These are phyloP conservation scores for Aspergillus hiratsukae DNA, from an alignment of 2,329 filamentous ascomycete genomes.

Conservation along the genomic window DNA sequence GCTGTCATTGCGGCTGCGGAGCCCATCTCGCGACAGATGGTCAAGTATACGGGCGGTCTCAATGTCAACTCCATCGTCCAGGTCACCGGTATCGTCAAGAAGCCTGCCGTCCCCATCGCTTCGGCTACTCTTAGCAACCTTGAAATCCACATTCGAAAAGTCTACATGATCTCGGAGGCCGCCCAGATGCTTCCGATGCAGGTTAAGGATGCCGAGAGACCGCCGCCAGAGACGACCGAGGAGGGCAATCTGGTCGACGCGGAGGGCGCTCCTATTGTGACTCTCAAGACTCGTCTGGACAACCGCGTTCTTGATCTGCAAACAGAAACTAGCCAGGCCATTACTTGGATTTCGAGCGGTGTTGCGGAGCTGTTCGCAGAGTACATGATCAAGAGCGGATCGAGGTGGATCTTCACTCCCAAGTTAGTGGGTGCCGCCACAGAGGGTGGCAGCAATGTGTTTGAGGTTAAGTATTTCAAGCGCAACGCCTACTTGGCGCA, in stretches of 20 bases:
- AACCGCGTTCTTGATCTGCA: conserved; percentile 92
- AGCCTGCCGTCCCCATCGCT: conserved; percentile 81
- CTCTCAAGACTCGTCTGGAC: conserved; percentile 78
- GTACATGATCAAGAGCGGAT: conserved; percentile 70
- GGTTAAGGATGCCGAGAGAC: conserved; percentile 50
- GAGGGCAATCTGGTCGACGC: conserved; percentile 48
- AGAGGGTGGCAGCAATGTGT: conserved; percentile 90
- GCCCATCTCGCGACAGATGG: conserved; percentile 77
- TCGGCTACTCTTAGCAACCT: conserved; percentile 73
- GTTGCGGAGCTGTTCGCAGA: conserved; percentile 69
- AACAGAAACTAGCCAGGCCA: conserved; percentile 84
- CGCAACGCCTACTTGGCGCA: conserved; percentile 67
- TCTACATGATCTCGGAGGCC: conserved; percentile 69
- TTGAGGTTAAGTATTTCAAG: conserved; percentile 85
- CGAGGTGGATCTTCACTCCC: conserved; percentile 82
- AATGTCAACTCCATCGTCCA: conserved; percentile 76
- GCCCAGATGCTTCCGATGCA: conserved; percentile 58
- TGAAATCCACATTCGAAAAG: conserved; percentile 84
- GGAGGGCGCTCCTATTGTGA: conserved; percentile 63
- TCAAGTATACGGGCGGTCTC: conserved; percentile 78
- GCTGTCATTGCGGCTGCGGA: conserved; percentile 65
- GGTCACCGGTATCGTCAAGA: conserved; percentile 75
- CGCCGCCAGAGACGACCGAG: conserved; percentile 41
- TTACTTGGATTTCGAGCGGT: conserved; percentile 66
- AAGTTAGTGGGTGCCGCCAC: conserved; percentile 85